Evolutionary conservation across 2,329 filamentous ascomycete species (phyloP).

Genomic region (Trichoderma hamatum): DNA sequence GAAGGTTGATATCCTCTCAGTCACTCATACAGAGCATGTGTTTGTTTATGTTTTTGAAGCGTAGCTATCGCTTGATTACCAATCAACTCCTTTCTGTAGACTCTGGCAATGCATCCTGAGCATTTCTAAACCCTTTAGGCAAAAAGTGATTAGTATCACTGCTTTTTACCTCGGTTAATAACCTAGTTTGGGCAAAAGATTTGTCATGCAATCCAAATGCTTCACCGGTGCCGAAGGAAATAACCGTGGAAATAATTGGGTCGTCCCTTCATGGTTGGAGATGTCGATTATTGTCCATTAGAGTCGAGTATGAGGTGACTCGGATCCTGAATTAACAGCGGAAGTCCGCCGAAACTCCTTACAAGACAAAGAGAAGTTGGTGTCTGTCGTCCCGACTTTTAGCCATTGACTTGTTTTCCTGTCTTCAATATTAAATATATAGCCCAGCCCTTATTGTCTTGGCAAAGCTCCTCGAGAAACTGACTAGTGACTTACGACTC

Average conservation of each 20-base stretch:
- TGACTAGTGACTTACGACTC: neutral
- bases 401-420: neutral
- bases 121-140: neutral
- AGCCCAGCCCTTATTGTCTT: neutral
- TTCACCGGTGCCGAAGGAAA: neutral
- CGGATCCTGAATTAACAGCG: neutral
- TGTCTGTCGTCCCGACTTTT: neutral
- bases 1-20: neutral
- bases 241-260: slow-evolving; percentile 2
- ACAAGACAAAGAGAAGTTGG: neutral
- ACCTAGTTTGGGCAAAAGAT: neutral
- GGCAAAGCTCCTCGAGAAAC: neutral
- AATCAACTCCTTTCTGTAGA: neutral
- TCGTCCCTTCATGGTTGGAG: neutral
- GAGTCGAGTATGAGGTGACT: neutral
- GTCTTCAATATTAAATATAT: neutral
- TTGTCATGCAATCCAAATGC: neutral
- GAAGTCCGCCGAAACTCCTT: neutral
- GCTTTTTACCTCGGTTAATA: neutral
- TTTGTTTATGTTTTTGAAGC: no score
- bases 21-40: neutral
- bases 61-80: neutral
- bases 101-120: neutral
- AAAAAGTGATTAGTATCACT: neutral
- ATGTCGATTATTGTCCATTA: neutral